These are phyloP conservation scores for Penicillium lagena DNA, from an alignment of 495 filamentous ascomycete species.

Conservation along the genomic window DNA sequence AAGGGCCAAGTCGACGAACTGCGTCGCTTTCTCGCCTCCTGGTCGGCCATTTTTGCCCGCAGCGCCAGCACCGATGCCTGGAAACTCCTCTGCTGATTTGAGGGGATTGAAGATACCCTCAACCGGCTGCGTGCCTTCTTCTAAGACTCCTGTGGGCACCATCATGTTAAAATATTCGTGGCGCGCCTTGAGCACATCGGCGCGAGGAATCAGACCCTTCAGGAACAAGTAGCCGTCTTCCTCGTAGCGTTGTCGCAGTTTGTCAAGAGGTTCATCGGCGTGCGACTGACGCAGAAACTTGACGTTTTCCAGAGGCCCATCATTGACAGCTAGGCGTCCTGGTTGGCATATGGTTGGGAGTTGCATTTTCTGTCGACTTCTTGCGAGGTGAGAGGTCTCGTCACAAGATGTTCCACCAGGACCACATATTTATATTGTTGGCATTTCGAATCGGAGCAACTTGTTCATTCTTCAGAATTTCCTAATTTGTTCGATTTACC, in stretches of 20 bases:
- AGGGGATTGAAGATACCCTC: slow-evolving; percentile 46
- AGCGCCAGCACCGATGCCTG: slow-evolving; percentile 51
- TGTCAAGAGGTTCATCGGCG: slow-evolving; percentile 28
- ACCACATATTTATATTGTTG: too few species aligned
- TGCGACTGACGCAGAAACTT: slow-evolving; percentile 35
- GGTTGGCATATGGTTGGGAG: not conserved
- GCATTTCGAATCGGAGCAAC: too few species aligned
- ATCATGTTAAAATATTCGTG: slow-evolving; percentile 52
- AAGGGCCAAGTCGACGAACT: slow-evolving; percentile 49
- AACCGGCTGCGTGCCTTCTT: slow-evolving; percentile 31
- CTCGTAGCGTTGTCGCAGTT: slow-evolving; percentile 46
- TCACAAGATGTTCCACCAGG: too few species aligned
- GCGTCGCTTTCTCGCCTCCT: slow-evolving; percentile 32
- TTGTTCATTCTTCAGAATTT: too few species aligned
- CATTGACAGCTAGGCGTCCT: slow-evolving; percentile 30
- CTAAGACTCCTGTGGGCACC: slow-evolving; percentile 49
- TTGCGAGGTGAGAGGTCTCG: too few species aligned
- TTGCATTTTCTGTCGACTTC: not conserved
- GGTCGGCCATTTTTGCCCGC: slow-evolving; percentile 42
- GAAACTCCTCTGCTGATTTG: slow-evolving; percentile 42
- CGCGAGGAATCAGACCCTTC: slow-evolving; percentile 50
- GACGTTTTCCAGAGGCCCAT: slow-evolving; percentile 45
- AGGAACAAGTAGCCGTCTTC: slow-evolving; percentile 56
- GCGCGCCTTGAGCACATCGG: slow-evolving; percentile 49
- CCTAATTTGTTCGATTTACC: too few species aligned